phyloP scores from a whole-genome alignment of 2,329 filamentous ascomycete species.

The Trichoderma koningiopsis region DNA sequence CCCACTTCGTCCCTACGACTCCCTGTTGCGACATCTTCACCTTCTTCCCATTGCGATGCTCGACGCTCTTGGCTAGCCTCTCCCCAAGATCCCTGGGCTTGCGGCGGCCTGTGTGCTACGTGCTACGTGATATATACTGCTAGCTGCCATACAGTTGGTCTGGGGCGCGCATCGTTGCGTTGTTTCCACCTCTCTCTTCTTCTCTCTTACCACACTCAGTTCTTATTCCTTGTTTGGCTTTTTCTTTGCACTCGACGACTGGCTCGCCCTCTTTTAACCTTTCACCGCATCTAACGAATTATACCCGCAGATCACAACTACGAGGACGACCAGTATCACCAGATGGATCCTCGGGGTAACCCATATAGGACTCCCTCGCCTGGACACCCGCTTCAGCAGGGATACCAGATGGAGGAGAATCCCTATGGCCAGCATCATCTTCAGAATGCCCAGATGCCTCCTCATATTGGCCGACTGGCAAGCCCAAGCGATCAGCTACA shows the following conservation, averaged over 20 bases:
- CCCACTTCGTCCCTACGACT: conserved; percentile 18
- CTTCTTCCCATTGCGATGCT: conserved; percentile 9
- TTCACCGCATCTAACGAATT: conserved; percentile 24
- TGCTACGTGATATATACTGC: background rate
- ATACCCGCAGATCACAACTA: conserved; percentile 57
- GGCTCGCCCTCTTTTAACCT: background rate
- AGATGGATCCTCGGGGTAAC: conserved; percentile 55
- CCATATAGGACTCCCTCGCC: conserved; percentile 74
- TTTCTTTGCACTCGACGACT: background rate
- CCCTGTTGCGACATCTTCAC: conserved; percentile 23
- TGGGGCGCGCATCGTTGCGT: conserved; percentile 13
- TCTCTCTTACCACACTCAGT: background rate
- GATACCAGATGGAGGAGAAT: conserved; percentile 82
- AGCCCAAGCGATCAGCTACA: conserved; percentile 76
- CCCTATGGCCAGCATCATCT: conserved; percentile 57
- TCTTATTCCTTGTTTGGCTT: background rate
- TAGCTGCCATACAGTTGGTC: conserved; percentile 6
- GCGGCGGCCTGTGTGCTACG: background rate
- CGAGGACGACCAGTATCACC: conserved; percentile 49
- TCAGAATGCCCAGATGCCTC: conserved; percentile 41
- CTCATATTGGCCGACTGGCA: conserved; percentile 44
- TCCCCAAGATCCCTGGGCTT: conserved; percentile 5
- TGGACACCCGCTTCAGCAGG: conserved; percentile 69
- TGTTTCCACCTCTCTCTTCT: background rate
- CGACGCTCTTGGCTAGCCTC: conserved; percentile 13